phyloP scores from a whole-genome alignment of 352 stramenopile species.

The Phytophthora melonis region DNA sequence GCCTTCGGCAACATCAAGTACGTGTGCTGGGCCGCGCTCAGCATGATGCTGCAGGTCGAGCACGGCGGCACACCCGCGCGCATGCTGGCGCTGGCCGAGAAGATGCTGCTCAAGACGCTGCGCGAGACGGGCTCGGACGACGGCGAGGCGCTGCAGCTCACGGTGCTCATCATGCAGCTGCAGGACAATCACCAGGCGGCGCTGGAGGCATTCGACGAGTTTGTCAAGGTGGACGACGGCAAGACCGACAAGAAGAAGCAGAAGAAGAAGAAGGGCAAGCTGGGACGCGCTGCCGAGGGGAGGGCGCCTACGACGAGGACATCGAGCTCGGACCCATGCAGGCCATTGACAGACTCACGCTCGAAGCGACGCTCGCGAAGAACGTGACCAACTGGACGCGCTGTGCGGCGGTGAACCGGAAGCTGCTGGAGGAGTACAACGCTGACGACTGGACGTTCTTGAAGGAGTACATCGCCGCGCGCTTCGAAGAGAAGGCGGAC shows the following conservation, averaged over 20 bases:
- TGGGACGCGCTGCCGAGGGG: slow-evolving; percentile 71
- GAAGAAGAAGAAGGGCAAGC: slow-evolving; percentile 16
- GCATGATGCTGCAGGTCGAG: slow-evolving; percentile 88
- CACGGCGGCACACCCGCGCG: slow-evolving; percentile 66
- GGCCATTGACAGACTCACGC: slow-evolving; percentile 71
- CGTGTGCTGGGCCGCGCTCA: slow-evolving; percentile 83
- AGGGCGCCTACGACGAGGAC: slow-evolving; percentile 83
- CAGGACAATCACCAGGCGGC: slow-evolving; percentile 74
- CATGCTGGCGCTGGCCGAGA: slow-evolving; percentile 82
- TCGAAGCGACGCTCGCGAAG: slow-evolving; percentile 74
- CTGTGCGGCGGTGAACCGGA: slow-evolving; percentile 59
- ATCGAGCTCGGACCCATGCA: slow-evolving; percentile 89
- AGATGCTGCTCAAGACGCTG: slow-evolving; percentile 86
- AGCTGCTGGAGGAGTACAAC: slow-evolving; percentile 76
- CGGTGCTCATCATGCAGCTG: slow-evolving; percentile 77
- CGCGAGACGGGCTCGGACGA: slow-evolving; percentile 63
- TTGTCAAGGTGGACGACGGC: slow-evolving; percentile 41
- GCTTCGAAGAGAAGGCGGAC: slow-evolving; percentile 45
- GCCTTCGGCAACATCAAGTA: slow-evolving; percentile 78
- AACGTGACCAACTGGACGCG: slow-evolving; percentile 62
- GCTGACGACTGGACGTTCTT: slow-evolving; percentile 88
- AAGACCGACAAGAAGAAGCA: slow-evolving; percentile 34
- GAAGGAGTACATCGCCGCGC: slow-evolving; percentile 65
- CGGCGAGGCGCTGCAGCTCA: slow-evolving; percentile 75
- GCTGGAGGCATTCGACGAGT: slow-evolving; percentile 80